Percentiles rank a stretch among this genome's conserved stretches.
These are phyloP conservation scores for Hypericum androsaemum DNA, from an alignment of 345 rosid genomes.

Conservation along the genomic window DNA sequence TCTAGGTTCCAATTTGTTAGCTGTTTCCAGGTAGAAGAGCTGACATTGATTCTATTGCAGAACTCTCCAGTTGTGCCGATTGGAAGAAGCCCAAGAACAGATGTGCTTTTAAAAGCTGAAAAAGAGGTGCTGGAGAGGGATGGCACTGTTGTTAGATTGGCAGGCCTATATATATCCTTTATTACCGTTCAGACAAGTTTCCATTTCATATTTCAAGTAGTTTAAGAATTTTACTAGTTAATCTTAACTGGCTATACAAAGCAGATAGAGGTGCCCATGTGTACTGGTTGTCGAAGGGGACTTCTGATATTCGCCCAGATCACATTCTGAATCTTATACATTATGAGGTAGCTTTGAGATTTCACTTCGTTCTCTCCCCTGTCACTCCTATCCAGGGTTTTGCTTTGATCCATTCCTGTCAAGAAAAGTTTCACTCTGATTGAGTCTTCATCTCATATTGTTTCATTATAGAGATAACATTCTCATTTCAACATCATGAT, in stretches of 20 bases:
- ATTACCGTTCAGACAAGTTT: not conserved
- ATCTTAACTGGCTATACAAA: constrained; percentile 58
- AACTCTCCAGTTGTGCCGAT: constrained; percentile 67
- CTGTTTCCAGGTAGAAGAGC: no score
- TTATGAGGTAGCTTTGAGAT: constrained; percentile 52
- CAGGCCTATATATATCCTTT: constrained; percentile 98
- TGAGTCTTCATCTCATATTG: no score
- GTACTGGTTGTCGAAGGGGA: constrained; percentile 76
- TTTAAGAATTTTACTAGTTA: constrained; percentile 7
- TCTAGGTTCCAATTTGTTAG: not conserved
- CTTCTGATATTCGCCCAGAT: constrained; percentile 67
- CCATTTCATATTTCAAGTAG: no score
- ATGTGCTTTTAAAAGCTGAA: constrained; percentile 77
- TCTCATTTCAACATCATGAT: no score
- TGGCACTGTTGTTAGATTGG: constrained; percentile 77
- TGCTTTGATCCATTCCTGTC: not conserved
- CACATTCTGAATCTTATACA: constrained; percentile 88
- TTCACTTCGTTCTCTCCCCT: not conserved
- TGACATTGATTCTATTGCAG: constrained; percentile 24
- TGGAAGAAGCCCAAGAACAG: constrained; percentile 85
- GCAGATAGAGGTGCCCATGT: constrained; percentile 83
- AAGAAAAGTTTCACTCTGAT: no score
- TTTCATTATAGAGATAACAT: no score
- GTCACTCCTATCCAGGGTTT: not conserved
- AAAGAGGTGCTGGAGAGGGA: constrained; percentile 54